Evolutionary conservation across 352 stramenopile genomes (phyloP), one percentile per base, ranked within the genome.

Genomic region (Paralagenidium karlingii): DNA sequence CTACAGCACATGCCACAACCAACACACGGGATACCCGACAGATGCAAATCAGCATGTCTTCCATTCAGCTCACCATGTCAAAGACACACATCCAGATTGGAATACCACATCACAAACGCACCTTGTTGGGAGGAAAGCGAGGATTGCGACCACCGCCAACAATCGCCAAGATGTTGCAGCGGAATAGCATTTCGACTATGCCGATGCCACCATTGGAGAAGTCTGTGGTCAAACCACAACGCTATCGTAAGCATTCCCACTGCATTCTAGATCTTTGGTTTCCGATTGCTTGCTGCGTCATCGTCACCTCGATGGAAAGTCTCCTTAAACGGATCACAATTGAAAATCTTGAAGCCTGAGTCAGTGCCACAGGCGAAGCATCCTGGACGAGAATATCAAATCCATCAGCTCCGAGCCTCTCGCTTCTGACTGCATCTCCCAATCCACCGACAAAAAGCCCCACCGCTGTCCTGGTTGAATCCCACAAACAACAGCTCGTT

Each of bases 131-230:
- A 37, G 95, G 92, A 47, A 96, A 98, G 44, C 90, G 63, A 24
- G 94, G 90, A 47, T 90, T 91, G 36, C 77, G 68, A 13, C 88
- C 90, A 16, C 85, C 90, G 8, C 90, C 90, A 13, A 97, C 90
- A 25, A 97, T 84, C 24, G 91, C 66, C 34, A 99, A 76, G 20
- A 99, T 91, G 59, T 99, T 99, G 63, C 92, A 98, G 16, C 96
- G 85, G 61, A 98, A 99, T 2, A 99, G 82, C 95, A 99, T 99
- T 71, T 99, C 94, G 5, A 99, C 94, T 44, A 95, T 94, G 11
- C 94, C 95, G 43, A 99, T 98, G 22, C 95, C 94, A 33, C 87
- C 89, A 75, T 87, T 93, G 31, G 79, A 76, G 47, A 97, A 97
- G 50, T 95, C 82, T 92, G 31, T 13, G 34, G 13, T 30, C 42